Conservation (phyloP, 2,329 filamentous ascomycete species). For the Aureobasidium sp. region DNA sequence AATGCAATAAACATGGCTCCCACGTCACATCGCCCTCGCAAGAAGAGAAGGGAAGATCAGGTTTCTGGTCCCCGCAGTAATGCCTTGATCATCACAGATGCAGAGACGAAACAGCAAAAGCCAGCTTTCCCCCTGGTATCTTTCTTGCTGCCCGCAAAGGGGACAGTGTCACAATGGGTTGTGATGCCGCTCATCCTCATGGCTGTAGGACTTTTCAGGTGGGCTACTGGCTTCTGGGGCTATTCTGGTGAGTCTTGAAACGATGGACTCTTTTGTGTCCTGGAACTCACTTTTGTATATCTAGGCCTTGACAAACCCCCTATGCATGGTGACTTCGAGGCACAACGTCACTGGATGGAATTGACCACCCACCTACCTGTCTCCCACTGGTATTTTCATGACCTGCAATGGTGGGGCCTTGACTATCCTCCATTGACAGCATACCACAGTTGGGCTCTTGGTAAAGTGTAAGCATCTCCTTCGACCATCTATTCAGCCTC, state of each 20-base stretch:
- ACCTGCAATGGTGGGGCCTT: constrained; percentile 93
- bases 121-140: constrained; percentile 86
- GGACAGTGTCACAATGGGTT: constrained; percentile 83
- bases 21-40: constrained; percentile 35
- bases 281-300: not conserved
- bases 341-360: constrained; percentile 98
- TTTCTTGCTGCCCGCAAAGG: constrained; percentile 89
- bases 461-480: constrained; percentile 56
- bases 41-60: constrained; percentile 36
- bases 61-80: constrained; percentile 33
- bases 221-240: constrained; percentile 87
- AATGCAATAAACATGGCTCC: constrained; percentile 6
- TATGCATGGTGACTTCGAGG: constrained; percentile 96
- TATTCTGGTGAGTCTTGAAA: constrained; percentile 64
- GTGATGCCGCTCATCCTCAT: constrained; percentile 82
- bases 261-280: not conserved
- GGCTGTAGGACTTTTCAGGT: constrained; percentile 83
- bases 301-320: constrained; percentile 72
- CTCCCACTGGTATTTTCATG: constrained; percentile 96
- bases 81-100: constrained; percentile 39
- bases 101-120: constrained; percentile 36
- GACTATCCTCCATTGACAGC: constrained; percentile 97
- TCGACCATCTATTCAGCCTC: not conserved
- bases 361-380: constrained; percentile 81
- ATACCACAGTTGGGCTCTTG: constrained; percentile 95